Base-by-base conservation (phyloP, 208 protist species). In the Naegleria lovaniensis region DNA sequence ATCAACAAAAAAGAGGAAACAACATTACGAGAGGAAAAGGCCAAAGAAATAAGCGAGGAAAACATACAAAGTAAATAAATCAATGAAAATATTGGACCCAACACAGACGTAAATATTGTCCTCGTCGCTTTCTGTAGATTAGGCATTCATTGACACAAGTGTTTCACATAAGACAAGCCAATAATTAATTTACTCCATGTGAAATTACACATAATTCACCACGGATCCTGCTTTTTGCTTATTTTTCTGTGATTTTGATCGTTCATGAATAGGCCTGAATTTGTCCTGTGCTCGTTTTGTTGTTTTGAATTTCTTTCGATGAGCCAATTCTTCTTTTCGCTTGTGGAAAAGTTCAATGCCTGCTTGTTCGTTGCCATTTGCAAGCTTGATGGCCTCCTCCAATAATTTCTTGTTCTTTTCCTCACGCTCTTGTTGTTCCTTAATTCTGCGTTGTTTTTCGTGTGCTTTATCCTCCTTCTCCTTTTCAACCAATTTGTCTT, bases 401-500 rank as follows among this genome's bases (percentile, higher is more conserved):
- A 87, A 87, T 38, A 87, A 87, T 38, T 87, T 87, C 83, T 87
- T 87, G 29, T 87, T 87, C 83, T 87, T 87, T 16, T 87, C 40
- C n/a, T 87, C 83, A 29, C 40, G 92, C 3, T 92, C 85, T 25
- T 92, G 76, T 38, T 89, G 40, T 7, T 93, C 85, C 6, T 22
- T 40, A 75, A 51, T 89, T 58, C 51, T 85, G 36, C 15, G 25
- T 39, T 91, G 67, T 43, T 91, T 51, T 84, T 93, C 51, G 52
- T 33, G 52, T 7, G 92, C 88, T 22, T 90, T 83, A 5, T 86
- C 41, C 9, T 85, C 25, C 38, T 92, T 9, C 25, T 93, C 84
- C 51, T 90, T 89, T 52, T 96, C 36, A 2, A 84, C 43, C 2
- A 91, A 90, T 91, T 85, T 92, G 89, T 87, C 29, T 39, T 90